Conservation (phyloP, 164 flowering plant genomes). For the Paratinospora sagittata region DNA sequence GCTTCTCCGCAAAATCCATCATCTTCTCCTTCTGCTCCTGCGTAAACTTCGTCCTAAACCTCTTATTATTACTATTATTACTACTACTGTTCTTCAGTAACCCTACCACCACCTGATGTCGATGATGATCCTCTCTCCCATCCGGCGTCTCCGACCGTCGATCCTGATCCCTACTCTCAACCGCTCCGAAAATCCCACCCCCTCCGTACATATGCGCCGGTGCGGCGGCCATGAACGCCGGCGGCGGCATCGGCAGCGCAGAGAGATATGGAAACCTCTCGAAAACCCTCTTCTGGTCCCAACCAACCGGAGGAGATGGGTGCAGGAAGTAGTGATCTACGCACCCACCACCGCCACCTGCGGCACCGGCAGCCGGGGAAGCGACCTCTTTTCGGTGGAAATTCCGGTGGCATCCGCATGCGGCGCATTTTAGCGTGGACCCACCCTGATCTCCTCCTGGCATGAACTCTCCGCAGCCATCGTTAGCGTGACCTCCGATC, state of each 20-base stretch:
- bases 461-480: constrained; percentile 57
- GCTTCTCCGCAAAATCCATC: constrained; percentile 9
- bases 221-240: background rate
- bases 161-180: constrained; percentile 15
- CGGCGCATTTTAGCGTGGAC: constrained; percentile 23
- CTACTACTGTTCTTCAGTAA: no score
- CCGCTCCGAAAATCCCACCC: background rate
- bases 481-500: constrained; percentile 48
- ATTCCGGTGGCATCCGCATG: constrained; percentile 61
- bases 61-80: no score
- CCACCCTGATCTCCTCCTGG: constrained; percentile 13
- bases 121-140: constrained; percentile 13
- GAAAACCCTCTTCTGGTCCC: constrained; percentile 4
- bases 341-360: background rate
- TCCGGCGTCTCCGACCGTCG: constrained; percentile 30
- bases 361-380: no score
- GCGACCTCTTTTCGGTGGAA: constrained; percentile 41
- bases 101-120: background rate
- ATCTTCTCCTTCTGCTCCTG: no score
- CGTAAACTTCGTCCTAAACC: constrained; percentile 14
- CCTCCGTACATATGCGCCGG: background rate
- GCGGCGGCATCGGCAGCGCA: background rate
- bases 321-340: no score
- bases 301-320: background rate
- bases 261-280: background rate